Percentiles rank a stretch among this genome's conserved stretches.
These are phyloP conservation scores for Neopestalotiopsis sp. DNA, from an alignment of 2,329 filamentous ascomycete genomes.

Conservation along the genomic window DNA sequence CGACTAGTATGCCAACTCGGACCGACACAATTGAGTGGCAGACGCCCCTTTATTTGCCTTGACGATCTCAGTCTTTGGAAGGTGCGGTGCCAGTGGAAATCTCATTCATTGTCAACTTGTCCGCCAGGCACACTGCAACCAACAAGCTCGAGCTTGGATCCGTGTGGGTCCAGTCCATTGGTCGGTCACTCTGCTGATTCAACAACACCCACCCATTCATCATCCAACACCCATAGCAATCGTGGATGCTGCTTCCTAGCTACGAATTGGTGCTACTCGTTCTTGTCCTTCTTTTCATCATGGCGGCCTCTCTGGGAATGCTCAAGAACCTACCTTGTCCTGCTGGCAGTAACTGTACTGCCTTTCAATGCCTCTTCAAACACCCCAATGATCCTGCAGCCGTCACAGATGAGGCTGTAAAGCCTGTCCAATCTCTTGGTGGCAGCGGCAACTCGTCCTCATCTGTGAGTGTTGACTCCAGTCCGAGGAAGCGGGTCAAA, in stretches of 20 bases:
- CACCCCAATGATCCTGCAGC: constrained; percentile 42
- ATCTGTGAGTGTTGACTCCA: constrained; percentile 19
- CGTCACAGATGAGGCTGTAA: constrained; percentile 16
- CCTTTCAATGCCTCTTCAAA: constrained; percentile 56
- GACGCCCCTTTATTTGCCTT: too few relatives aligned
- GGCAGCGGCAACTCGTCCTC: constrained; percentile 16
- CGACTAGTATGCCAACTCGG: too few relatives aligned
- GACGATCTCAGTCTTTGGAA: too few relatives aligned
- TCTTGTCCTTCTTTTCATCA: constrained; percentile 20
- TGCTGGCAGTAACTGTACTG: constrained; percentile 51
- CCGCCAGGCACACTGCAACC: not conserved
- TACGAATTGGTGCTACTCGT: not conserved
- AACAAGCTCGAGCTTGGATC: not conserved
- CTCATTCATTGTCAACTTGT: too few relatives aligned
- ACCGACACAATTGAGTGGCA: too few relatives aligned
- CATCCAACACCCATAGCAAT: not conserved
- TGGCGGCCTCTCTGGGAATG: constrained; percentile 34
- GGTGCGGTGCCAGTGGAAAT: too few relatives aligned
- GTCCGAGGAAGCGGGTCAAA: constrained; percentile 33
- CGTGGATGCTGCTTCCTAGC: constrained; percentile 10
- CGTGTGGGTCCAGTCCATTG: not conserved
- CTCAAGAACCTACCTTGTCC: constrained; percentile 58
- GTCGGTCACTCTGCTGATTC: not conserved
- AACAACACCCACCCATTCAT: not conserved
- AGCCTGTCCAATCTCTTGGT: constrained; percentile 7